These are phyloP conservation scores for Casaregolazyma suthepensis DNA, from an alignment of 1,139 yeast genomes.

Conservation along the genomic window DNA sequence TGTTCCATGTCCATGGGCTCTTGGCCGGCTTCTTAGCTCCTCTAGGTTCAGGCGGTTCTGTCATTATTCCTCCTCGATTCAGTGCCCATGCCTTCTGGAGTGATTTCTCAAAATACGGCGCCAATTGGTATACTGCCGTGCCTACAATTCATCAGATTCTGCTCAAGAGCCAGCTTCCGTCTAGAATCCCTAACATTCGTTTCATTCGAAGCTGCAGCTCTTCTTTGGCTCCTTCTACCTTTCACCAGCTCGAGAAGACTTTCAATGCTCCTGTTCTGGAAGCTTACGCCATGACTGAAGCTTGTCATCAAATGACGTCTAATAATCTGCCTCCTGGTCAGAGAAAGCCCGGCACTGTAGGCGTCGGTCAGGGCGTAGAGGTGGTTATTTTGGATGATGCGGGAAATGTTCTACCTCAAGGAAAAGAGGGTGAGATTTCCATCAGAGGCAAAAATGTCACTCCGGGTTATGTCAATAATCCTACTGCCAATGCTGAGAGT, in stretches of 20 bases:
- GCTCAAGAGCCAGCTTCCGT: constrained; percentile 46
- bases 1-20: constrained; percentile 68
- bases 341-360: constrained; percentile 64
- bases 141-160: constrained; percentile 66
- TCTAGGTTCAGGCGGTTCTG: constrained; percentile 53
- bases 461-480: constrained; percentile 62
- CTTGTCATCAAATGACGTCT: constrained; percentile 66
- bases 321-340: constrained; percentile 58
- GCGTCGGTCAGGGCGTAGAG: constrained; percentile 62
- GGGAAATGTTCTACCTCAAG: constrained; percentile 42
- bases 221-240: constrained; percentile 57
- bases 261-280: constrained; percentile 62
- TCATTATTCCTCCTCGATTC: constrained; percentile 51
- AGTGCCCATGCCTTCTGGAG: constrained; percentile 55
- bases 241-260: constrained; percentile 47
- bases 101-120: constrained; percentile 43
- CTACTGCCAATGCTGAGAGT: constrained; percentile 58
- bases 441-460: constrained; percentile 62
- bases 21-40: constrained; percentile 58
- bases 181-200: constrained; percentile 46
- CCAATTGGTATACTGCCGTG: constrained; percentile 68
- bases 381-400: constrained; percentile 48
- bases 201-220: constrained; percentile 66
- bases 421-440: constrained; percentile 58
- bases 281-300: constrained; percentile 78